These are phyloP conservation scores for Bretschneidera sinensis DNA, from an alignment of 345 rosid genomes.

Conservation along the genomic window DNA sequence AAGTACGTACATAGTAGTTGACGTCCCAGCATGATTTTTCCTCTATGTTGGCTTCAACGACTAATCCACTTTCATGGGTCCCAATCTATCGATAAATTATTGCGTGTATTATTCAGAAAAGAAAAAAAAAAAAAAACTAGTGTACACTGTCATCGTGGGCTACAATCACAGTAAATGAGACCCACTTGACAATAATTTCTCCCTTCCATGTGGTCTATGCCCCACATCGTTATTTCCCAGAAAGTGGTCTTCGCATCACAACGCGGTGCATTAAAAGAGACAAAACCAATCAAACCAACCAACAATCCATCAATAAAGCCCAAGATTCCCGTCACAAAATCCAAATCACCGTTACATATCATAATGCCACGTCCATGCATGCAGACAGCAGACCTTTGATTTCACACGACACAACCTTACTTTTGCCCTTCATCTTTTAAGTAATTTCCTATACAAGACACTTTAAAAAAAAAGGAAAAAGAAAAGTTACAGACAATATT, in stretches of 20 bases:
- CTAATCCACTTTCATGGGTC: too few species aligned
- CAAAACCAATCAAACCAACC: background rate
- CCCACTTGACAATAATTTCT: too few species aligned
- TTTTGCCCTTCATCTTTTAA: background rate
- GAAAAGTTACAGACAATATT: background rate
- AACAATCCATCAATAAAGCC: background rate
- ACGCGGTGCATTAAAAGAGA: background rate
- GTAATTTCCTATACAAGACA: conserved; percentile 4
- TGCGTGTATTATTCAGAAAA: too few species aligned
- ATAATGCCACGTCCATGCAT: conserved; percentile 16
- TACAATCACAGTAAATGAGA: too few species aligned
- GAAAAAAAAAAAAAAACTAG: too few species aligned
- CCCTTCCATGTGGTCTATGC: too few species aligned
- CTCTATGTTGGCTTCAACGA: background rate
- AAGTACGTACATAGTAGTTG: background rate
- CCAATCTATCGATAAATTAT: too few species aligned
- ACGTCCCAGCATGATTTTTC: background rate
- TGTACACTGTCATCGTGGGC: too few species aligned
- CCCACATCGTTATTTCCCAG: background rate
- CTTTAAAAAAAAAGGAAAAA: background rate
- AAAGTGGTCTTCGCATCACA: background rate
- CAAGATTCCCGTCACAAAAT: background rate
- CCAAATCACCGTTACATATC: background rate
- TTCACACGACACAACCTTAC: background rate
- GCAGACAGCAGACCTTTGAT: conserved; percentile 7